Evolutionary conservation across 345 rosid species (phyloP).

Genomic region (Trapa incisa): DNA sequence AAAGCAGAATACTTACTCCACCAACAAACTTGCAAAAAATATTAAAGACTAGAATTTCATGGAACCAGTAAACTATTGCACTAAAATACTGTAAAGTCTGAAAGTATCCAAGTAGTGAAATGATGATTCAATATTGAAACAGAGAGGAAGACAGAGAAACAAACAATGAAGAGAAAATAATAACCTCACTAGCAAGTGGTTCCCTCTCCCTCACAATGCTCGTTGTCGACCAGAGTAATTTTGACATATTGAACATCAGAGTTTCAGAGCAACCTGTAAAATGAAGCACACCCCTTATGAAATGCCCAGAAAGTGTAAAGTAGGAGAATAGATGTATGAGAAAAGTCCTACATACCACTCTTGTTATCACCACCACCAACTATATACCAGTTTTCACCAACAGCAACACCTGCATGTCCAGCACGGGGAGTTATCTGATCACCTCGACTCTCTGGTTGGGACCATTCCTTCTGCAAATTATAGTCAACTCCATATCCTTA

Average conservation of each 20-base stretch:
- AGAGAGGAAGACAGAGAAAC: neutral
- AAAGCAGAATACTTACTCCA: no score
- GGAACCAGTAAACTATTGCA: neutral
- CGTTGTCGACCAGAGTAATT: slow-evolving; percentile 68
- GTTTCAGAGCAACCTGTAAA: slow-evolving; percentile 75
- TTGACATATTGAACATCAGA: slow-evolving; percentile 71
- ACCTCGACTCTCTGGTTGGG: slow-evolving; percentile 72
- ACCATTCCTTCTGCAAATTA: slow-evolving; percentile 81
- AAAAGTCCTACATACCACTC: slow-evolving; percentile 36
- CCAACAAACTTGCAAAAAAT: no score
- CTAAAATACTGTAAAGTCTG: neutral
- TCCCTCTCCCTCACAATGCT: slow-evolving; percentile 63
- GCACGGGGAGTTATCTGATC: slow-evolving; percentile 71
- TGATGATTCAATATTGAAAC: neutral
- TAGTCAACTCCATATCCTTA: neutral
- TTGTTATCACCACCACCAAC: slow-evolving; percentile 98
- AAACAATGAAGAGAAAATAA: slow-evolving; percentile 6
- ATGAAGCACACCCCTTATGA: neutral
- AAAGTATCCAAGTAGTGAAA: neutral
- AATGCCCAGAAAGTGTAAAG: neutral
- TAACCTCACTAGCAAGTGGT: slow-evolving; percentile 97
- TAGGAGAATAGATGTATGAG: neutral
- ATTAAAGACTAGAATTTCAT: neutral
- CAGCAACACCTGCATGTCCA: slow-evolving; percentile 74
- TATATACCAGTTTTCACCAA: slow-evolving; percentile 77